Base-by-base conservation (phyloP, 2,329 filamentous ascomycete species). In the Aspergillus awamori region DNA sequence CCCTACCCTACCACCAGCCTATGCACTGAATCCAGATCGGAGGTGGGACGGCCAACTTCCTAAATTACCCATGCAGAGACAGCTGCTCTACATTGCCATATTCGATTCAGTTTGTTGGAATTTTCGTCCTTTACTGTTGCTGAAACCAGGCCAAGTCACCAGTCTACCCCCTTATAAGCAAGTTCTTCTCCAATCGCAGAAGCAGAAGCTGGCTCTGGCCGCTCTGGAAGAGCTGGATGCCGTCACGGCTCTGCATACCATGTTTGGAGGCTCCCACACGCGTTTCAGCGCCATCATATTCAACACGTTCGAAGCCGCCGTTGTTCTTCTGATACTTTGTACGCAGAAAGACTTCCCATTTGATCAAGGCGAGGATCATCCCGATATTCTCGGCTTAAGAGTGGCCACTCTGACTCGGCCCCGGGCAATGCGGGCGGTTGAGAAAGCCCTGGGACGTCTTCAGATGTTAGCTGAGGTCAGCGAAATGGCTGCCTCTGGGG, bases 101-200 rank as follows among this genome's bases (percentile, higher is more conserved):
- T 62, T 59, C 45, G 55, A 58, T 22, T 59, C 43, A 20, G 47
- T 62, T 5, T 53, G 48, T 36, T 59, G 52, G 55, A 62, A 58
- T 41, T 59, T 58, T 24, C 53, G 53, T 6, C 47, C 56, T 5
- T 41, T 62, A 2, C 51, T 62, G 4, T 22, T 58, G 5, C 55
- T 51, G 33, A 43, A 49, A 28, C 30, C 43, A 20, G 8, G 13
- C 22, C 51, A 59, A n/a, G 43, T 57, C 22, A 17, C 15, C 15
- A 6, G 24, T 28, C 49, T 61, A 4, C 26, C 54, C 6, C 26
- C 54, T 8, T 61, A 61, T 45, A 61, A 58, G 11, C 39, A 53
- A 8, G 30, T 43, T 11, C 30, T 61, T 8, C 17, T 61, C 8
- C 15, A n/a, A 13, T 54, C 53, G 2, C 54, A 61, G 15, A 43